phyloP scores from a whole-genome alignment of 768 basidiomycete species.

The Tricholoma sp. region DNA sequence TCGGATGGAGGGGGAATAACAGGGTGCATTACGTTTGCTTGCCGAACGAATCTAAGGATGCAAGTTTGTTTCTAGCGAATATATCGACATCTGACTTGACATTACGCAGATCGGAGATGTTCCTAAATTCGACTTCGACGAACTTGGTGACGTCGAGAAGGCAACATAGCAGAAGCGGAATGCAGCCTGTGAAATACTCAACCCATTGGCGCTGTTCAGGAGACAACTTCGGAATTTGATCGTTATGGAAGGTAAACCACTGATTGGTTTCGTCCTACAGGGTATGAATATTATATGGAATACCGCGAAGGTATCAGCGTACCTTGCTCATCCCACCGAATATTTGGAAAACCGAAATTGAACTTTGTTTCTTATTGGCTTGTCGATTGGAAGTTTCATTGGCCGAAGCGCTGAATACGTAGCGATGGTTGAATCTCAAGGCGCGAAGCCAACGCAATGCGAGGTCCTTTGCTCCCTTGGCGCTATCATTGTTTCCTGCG shows the following conservation, averaged over 20 bases:
- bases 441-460: background rate
- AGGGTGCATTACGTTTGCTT: no score
- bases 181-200: constrained; percentile 8
- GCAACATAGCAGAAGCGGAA: no score
- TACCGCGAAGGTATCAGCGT: constrained; percentile 7
- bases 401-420: constrained; percentile 13
- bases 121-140: constrained; percentile 5
- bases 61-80: no score
- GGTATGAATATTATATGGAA: constrained; percentile 7
- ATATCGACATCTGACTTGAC: background rate
- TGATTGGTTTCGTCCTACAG: constrained; percentile 12
- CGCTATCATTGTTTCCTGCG: no score
- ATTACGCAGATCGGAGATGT: constrained; percentile 4
- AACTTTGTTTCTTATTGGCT: constrained; percentile 10
- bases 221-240: background rate
- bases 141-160: no score
- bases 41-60: no score
- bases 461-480: background rate
- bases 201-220: constrained; percentile 9
- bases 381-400: constrained; percentile 10
- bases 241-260: constrained; percentile 7
- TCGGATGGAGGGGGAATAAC: no score
- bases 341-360: constrained; percentile 6
- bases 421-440: constrained; percentile 4
- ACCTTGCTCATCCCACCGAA: constrained; percentile 12